Evolutionary conservation across 805 yeast species (phyloP).

Genomic region (Tetrapisispora iriomotensis): DNA sequence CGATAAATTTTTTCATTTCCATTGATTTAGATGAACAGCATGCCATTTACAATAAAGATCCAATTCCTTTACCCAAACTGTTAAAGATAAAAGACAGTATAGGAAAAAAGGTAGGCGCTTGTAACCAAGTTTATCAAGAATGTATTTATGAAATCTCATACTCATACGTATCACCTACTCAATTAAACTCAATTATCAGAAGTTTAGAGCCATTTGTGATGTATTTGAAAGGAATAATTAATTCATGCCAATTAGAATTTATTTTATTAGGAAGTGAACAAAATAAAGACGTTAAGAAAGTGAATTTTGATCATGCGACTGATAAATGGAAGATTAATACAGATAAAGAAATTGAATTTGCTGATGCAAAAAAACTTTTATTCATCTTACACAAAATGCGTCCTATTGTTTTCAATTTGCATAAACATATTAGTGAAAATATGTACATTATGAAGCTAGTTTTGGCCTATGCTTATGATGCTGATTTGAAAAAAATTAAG

Average conservation of each 20-base stretch:
- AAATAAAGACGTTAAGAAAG: background rate
- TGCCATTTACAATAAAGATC: conserved; percentile 14
- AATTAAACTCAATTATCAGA: conserved; percentile 30
- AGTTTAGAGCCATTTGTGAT: conserved; percentile 27
- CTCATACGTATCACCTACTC: conserved; percentile 37
- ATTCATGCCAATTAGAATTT: conserved; percentile 40
- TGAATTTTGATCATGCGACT: background rate
- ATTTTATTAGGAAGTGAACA: conserved; percentile 26
- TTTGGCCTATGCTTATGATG: conserved; percentile 35
- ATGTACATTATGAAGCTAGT: conserved; percentile 27
- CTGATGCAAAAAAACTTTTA: conserved; percentile 26
- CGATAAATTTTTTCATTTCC: conserved; percentile 33
- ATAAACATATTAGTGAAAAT: conserved; percentile 27
- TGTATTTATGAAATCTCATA: conserved; percentile 41
- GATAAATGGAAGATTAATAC: conserved; percentile 11
- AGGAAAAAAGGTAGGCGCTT: conserved; percentile 27
- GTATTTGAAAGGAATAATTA: conserved; percentile 34
- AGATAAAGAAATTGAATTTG: conserved; percentile 31
- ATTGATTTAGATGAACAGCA: conserved; percentile 10
- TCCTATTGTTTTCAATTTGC: conserved; percentile 29
- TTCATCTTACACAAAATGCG: conserved; percentile 26
- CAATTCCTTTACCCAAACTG: conserved; percentile 27
- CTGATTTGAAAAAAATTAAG: conserved; percentile 18
- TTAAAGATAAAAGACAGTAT: conserved; percentile 28
- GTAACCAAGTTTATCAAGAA: conserved; percentile 35